A percentile compares a stretch with the other conserved stretches of the same genome.
Conservation (phyloP, 352 stramenopile genomes). For the Globisporangium rhizosaccharum region DNA sequence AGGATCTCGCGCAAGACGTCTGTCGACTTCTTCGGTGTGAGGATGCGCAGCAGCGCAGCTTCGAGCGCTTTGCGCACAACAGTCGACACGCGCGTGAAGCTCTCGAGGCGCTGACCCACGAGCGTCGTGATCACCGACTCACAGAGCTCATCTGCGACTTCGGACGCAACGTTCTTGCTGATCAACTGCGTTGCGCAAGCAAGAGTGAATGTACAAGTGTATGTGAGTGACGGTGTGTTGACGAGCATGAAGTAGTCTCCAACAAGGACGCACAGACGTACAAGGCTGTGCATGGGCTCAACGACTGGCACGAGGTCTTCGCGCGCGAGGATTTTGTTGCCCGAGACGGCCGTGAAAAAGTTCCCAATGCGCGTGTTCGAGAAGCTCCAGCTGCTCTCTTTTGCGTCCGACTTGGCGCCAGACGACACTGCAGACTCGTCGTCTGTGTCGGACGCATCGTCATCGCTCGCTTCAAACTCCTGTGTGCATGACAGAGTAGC, state of each 20-base stretch:
- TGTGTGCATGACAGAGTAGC: constrained; percentile 9
- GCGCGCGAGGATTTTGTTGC: constrained; percentile 91
- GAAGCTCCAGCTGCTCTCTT: constrained; percentile 69
- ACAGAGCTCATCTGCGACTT: constrained; percentile 94
- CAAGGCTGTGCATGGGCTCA: constrained; percentile 90
- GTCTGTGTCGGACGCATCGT: constrained; percentile 60
- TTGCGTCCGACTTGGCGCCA: constrained; percentile 62
- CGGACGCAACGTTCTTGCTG: constrained; percentile 96
- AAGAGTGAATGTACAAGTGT: not conserved
- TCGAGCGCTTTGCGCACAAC: constrained; percentile 95
- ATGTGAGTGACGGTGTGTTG: not conserved
- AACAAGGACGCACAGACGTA: constrained; percentile 16
- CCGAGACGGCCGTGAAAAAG: constrained; percentile 79
- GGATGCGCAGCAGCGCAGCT: constrained; percentile 90
- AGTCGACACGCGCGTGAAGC: constrained; percentile 88
- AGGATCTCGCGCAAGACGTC: constrained; percentile 95
- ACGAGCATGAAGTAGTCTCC: not conserved
- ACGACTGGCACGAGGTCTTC: constrained; percentile 92
- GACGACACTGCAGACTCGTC: constrained; percentile 65
- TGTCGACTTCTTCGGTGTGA: constrained; percentile 94
- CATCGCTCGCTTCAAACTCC: constrained; percentile 66
- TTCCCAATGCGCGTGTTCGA: constrained; percentile 72
- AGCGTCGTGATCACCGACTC: constrained; percentile 93
- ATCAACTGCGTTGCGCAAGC: constrained; percentile 65
- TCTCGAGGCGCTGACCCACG: constrained; percentile 93